Base-by-base conservation (phyloP, 306 rosid species). In the Macrotyloma uniflorum region DNA sequence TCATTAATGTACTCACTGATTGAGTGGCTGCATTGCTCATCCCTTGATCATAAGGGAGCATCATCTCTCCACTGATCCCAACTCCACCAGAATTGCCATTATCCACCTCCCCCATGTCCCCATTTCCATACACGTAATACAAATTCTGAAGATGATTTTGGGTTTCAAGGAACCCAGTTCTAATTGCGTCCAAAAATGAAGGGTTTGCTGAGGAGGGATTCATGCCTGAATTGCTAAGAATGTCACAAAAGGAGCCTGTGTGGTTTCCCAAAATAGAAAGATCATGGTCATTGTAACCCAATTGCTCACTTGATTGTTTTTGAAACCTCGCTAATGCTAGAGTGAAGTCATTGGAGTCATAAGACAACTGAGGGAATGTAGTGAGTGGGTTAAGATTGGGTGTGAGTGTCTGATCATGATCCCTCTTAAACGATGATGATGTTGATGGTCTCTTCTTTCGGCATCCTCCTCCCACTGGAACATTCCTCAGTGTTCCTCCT, bases 381-480 rank as follows among this genome's bases (percentile, higher is more conserved):
- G 75, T 11, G 30, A 77, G 76, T 26, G 88, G 82, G 70, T 89
- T 89, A 74, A 72, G 76, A 75, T 83, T 89, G 51, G 90, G 71
- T 66, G 51, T 75, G 82, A 86, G 84, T 8, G 85, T 16, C 64
- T 91, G 93, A 66, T 38, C 45, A 86, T 83, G 71, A 38, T 10
- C 51, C 71, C 71, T 66, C 70, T 81, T 91, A 5, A 91, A 84
- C 14, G 89, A 63, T 18, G 88, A 38, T 8, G 93, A 57, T 6
- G 93, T 36, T 19, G 97, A 86, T 2, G 97, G 86, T 54, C 87
- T 90, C 90, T 95, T 93, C 87, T 93, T 95, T 83, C 99, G 76
- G 87, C 98, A 95, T 1, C 96, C 98, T 50, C 99, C 99, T 58
- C 99, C 99, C 61, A 95, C 98, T 11, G 98, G 99, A 85, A 95